phyloP scores from a whole-genome alignment of 2,329 filamentous ascomycete species.

The Epichloe hybrida region DNA sequence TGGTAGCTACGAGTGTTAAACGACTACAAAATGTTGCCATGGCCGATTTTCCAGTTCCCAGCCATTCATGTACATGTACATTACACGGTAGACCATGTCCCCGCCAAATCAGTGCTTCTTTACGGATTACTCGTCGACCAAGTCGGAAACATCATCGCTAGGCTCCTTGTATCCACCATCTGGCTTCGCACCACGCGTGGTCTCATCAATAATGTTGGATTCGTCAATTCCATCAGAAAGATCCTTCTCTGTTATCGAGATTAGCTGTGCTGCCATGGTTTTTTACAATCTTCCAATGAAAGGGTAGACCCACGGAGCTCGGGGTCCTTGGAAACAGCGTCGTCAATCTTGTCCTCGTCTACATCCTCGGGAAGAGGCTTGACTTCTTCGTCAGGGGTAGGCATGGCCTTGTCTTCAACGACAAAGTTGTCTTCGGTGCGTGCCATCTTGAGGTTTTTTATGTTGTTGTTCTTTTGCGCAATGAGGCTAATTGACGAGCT shows the following conservation, averaged over 20 bases:
- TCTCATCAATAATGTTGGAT: conserved; percentile 4
- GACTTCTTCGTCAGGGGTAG: background rate
- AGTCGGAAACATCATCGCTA: conserved; percentile 1
- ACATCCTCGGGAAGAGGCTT: conserved; percentile 4
- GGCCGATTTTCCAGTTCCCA: too few relatives aligned
- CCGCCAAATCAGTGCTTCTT: too few relatives aligned
- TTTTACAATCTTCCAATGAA: too few relatives aligned
- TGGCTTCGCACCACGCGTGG: conserved; percentile 2
- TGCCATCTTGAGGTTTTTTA: background rate
- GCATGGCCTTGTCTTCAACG: background rate
- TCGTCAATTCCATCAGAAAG: conserved; percentile 1
- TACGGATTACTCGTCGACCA: background rate
- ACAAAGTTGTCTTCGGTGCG: conserved; percentile 1
- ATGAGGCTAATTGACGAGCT: background rate
- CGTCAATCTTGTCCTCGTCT: conserved; percentile 1
- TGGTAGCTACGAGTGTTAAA: too few relatives aligned
- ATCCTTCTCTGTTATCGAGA: background rate
- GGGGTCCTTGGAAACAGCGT: conserved; percentile 1
- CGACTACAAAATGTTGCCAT: too few relatives aligned
- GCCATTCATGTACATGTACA: too few relatives aligned
- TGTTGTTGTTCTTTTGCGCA: background rate
- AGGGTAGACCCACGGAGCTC: background rate
- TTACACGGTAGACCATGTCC: too few relatives aligned
- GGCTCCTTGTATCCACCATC: conserved; percentile 2
- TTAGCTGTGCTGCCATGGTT: background rate